Conservation (phyloP, 495 filamentous ascomycete species). For the Barbatosphaeria neglecta region DNA sequence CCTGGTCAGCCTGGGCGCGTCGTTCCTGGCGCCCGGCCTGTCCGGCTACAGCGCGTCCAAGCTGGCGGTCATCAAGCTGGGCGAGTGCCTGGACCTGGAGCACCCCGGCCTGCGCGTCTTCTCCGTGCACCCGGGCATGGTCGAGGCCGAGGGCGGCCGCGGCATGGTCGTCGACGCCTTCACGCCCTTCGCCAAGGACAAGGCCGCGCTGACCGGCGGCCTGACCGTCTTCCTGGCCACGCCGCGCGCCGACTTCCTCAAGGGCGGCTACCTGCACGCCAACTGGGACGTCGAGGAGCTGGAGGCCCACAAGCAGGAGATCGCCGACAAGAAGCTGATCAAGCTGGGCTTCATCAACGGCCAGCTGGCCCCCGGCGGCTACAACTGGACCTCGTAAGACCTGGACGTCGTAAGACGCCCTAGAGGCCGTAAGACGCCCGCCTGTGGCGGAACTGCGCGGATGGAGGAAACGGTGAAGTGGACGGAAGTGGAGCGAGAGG, state of each 20-base stretch:
- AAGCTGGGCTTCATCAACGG: slow-evolving; percentile 10
- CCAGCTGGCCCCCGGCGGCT: not conserved
- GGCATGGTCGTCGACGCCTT: slow-evolving; percentile 8
- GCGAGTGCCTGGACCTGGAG: slow-evolving; percentile 21
- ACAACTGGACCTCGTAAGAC: not conserved
- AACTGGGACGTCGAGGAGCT: slow-evolving; percentile 34
- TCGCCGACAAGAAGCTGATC: slow-evolving; percentile 17
- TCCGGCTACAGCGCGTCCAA: slow-evolving; percentile 25
- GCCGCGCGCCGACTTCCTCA: slow-evolving; percentile 22
- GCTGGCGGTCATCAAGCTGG: slow-evolving; percentile 20
- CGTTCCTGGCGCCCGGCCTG: slow-evolving; percentile 10
- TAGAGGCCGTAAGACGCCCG: too few species aligned
- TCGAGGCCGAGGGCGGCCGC: slow-evolving; percentile 13
- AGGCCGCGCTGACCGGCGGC: slow-evolving; percentile 21
- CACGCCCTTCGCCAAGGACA: slow-evolving; percentile 23
- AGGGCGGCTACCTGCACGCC: slow-evolving; percentile 19
- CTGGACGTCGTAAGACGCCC: too few species aligned
- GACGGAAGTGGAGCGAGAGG: too few species aligned
- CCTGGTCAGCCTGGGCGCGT: slow-evolving; percentile 14
- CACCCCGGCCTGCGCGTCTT: slow-evolving; percentile 25
- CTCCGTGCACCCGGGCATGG: slow-evolving; percentile 27
- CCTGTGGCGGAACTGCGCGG: too few species aligned
- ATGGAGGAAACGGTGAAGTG: too few species aligned
- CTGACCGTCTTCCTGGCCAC: slow-evolving; percentile 26
- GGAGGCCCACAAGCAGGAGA: slow-evolving; percentile 25